phyloP scores from a whole-genome alignment of 2,329 filamentous ascomycete species.

The Ophiostoma novo-ulmi region DNA sequence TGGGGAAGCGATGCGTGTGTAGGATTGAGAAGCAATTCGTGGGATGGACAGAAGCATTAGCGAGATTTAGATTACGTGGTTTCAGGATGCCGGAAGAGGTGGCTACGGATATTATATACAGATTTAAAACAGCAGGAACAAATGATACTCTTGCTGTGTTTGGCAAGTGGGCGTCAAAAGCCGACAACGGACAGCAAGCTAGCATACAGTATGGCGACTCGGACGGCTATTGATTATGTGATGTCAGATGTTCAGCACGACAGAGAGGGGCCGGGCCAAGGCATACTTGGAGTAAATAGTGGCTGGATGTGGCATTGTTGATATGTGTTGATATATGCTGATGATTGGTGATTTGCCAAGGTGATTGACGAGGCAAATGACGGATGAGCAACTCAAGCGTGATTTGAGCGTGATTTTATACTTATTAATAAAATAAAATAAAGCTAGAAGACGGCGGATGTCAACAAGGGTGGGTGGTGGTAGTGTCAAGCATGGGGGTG shows the following conservation, averaged over 20 bases:
- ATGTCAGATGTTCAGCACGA: background rate
- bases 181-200: slow-evolving; percentile 3
- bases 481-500: background rate
- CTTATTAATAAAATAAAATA: too few relatives aligned
- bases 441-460: background rate
- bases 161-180: background rate
- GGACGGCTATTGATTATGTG: background rate
- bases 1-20: background rate
- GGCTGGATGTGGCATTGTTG: too few relatives aligned
- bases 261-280: background rate
- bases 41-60: background rate
- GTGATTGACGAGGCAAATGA: background rate
- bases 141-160: background rate
- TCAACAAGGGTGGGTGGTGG: background rate
- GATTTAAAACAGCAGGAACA: background rate
- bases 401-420: background rate
- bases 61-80: background rate
- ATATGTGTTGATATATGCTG: background rate
- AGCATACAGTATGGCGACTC: background rate
- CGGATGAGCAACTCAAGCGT: background rate
- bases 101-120: slow-evolving; percentile 3
- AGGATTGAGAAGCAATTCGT: background rate
- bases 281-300: background rate
- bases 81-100: background rate
- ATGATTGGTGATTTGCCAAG: background rate